Evolutionary conservation across 768 basidiomycete genomes (phyloP).

Genomic region (Boletus vermiculosoides): DNA sequence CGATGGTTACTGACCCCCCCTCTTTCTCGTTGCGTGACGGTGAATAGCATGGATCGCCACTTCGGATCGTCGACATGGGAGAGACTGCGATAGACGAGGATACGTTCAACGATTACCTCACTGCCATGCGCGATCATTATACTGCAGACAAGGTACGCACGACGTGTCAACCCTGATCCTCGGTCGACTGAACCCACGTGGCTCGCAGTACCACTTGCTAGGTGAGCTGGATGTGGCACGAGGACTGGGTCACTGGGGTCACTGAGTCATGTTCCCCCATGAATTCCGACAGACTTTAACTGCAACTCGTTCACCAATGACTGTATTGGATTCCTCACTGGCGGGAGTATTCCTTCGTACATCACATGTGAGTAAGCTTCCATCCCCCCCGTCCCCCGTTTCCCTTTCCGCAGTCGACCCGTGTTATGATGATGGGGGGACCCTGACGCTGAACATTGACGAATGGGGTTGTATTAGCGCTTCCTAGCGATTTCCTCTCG

Average conservation of each 20-base stretch:
- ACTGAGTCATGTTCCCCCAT: not conserved
- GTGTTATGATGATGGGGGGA: too few species aligned
- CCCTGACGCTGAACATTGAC: not conserved
- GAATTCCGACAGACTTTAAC: conserved; percentile 73
- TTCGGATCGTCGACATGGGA: conserved; percentile 72
- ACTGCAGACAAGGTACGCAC: conserved; percentile 80
- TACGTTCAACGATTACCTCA: conserved; percentile 83
- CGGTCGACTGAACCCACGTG: not conserved
- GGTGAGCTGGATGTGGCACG: conserved; percentile 39
- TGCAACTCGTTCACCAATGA: conserved; percentile 96
- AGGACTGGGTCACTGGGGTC: not conserved
- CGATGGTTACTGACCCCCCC: not conserved
- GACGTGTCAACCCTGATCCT: not conserved
- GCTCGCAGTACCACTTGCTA: conserved; percentile 75
- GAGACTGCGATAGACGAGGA: conserved; percentile 78
- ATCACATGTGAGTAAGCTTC: conserved; percentile 59
- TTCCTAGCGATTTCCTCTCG: conserved; percentile 81
- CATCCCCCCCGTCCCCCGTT: too few species aligned
- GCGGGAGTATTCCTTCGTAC: conserved; percentile 73
- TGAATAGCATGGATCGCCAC: conserved; percentile 68
- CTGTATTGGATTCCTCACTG: conserved; percentile 82
- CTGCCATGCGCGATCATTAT: conserved; percentile 73
- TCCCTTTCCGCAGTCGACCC: too few species aligned
- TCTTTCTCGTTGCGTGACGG: not conserved
- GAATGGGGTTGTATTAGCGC: conserved; percentile 41